These are phyloP conservation scores for Cladosporium austrohemisphaericum DNA, from an alignment of 2,329 filamentous ascomycete genomes.

Conservation along the genomic window DNA sequence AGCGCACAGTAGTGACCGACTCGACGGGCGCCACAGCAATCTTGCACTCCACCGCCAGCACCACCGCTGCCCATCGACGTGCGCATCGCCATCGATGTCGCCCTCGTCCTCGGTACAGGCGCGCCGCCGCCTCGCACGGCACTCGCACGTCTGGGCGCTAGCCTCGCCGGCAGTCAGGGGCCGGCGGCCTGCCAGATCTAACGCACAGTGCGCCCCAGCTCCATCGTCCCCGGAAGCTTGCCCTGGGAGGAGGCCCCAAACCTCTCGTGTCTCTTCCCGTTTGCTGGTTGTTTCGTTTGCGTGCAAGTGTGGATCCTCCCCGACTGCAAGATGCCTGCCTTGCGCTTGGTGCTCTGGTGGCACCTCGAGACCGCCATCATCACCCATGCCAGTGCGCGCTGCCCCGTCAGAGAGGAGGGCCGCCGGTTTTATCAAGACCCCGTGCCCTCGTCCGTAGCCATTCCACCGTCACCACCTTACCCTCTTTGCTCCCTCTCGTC, in stretches of 20 bases:
- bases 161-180: slow-evolving; percentile 2
- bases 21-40: too few relatives aligned
- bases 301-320: slow-evolving; percentile 10
- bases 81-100: not conserved
- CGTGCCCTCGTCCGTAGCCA: slow-evolving; percentile 2
- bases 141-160: slow-evolving; percentile 4
- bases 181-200: slow-evolving; percentile 1
- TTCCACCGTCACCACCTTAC: slow-evolving; percentile 2
- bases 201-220: not conserved
- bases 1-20: too few relatives aligned
- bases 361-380: slow-evolving; percentile 4
- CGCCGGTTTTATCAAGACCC: slow-evolving; percentile 4
- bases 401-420: slow-evolving; percentile 62
- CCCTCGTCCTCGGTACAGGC: not conserved
- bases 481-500: not conserved
- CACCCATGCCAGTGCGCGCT: slow-evolving; percentile 35
- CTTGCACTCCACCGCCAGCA: too few relatives aligned
- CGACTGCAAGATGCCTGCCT: slow-evolving; percentile 14
- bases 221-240: slow-evolving; percentile 13
- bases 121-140: not conserved
- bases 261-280: slow-evolving; percentile 13
- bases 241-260: slow-evolving; percentile 11
- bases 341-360: slow-evolving; percentile 3
- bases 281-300: slow-evolving; percentile 16
- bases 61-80: too few relatives aligned